Evolutionary conservation across 805 yeast species (phyloP), one percentile per base, ranked within the genome.

Genomic region (Metschnikowia cerradonensis): DNA sequence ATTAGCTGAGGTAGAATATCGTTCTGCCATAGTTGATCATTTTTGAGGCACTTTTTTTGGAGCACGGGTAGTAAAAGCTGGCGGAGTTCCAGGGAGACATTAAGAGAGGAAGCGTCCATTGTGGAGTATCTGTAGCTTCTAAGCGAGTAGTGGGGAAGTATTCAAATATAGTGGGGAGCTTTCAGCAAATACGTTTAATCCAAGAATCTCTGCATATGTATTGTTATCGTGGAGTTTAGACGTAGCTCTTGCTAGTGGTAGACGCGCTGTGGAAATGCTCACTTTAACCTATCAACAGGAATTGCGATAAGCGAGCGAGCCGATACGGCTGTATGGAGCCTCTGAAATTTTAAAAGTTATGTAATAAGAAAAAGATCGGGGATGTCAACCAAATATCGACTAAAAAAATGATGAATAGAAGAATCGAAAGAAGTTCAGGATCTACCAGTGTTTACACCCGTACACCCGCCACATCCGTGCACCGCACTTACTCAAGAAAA

Each of bases 11-110:
- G 60, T 17, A 47, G 26, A 14, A 55, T 47, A 3, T 52, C 41
- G 4, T 26, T 7, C 15, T 20, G 43, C 60, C 60, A 57, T 17
- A 49, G 49, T 41, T 42, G 49, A 53, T 57, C 60, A 44, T 57
- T 38, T 39, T 44, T 38, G 8, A 57, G 53, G 19, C 40, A 30
- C 37, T 53, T 55, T 11, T 33, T 30, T 10, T 45, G 39, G 30
- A 57, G 33, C 45, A 57, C 53, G 37, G 53, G 52, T 43, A 15
- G 50, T 26, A 54, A 38, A 31, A 45, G 37, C 26, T 31, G 34
- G 22, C 49, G 49, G 47, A 57, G 54, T 13, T 33, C 14, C 15
- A 15, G 11, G 34, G 47, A 26, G 11, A 23, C 47, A 23, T 7
- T 15, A 8, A 33, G 4, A 39, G 23, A 17, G 49, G 41, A 6